Percentiles rank a stretch among this genome's conserved stretches.
phyloP scores from a whole-genome alignment of 106 monocot genomes.

The Agapanthus africanus region DNA sequence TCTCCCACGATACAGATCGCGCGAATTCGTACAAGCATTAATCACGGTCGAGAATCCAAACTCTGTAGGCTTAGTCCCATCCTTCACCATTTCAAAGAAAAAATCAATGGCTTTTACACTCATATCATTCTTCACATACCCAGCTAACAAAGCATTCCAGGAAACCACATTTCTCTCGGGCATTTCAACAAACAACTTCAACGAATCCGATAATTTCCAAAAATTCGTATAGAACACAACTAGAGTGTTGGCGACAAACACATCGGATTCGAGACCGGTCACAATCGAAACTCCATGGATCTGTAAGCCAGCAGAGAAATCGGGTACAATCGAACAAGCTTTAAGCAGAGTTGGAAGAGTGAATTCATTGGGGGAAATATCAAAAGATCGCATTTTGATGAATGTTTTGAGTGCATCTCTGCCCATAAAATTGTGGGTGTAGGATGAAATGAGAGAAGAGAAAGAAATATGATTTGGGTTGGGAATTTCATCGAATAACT shows the following conservation, averaged over 20 bases:
- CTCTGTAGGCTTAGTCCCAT: slow-evolving; percentile 57
- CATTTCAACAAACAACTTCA: slow-evolving; percentile 48
- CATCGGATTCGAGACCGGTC: slow-evolving; percentile 47
- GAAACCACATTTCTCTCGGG: slow-evolving; percentile 40
- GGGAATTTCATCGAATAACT: slow-evolving; percentile 76
- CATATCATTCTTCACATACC: slow-evolving; percentile 36
- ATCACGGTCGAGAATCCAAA: slow-evolving; percentile 56
- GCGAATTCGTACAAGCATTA: slow-evolving; percentile 52
- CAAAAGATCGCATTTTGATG: slow-evolving; percentile 32
- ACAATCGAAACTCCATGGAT: slow-evolving; percentile 44
- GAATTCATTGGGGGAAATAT: slow-evolving; percentile 53
- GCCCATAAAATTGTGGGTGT: slow-evolving; percentile 32
- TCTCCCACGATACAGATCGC: slow-evolving; percentile 35
- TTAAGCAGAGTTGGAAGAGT: slow-evolving; percentile 76
- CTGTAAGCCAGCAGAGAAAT: slow-evolving; percentile 39
- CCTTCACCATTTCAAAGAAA: slow-evolving; percentile 54
- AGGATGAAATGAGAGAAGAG: slow-evolving; percentile 58
- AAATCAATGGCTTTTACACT: slow-evolving; percentile 32
- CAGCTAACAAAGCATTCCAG: slow-evolving; percentile 66
- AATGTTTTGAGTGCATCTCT: slow-evolving; percentile 41
- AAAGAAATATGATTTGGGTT: slow-evolving; percentile 48
- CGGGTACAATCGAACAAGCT: slow-evolving; percentile 34
- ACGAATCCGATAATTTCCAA: slow-evolving; percentile 25
- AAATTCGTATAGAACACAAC: slow-evolving; percentile 51
- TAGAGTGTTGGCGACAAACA: slow-evolving; percentile 74